Evolutionary conservation across 2,329 filamentous ascomycete genomes (phyloP), one percentile per base, ranked within the genome.

Genomic region (Ceratocystis albifundus): DNA sequence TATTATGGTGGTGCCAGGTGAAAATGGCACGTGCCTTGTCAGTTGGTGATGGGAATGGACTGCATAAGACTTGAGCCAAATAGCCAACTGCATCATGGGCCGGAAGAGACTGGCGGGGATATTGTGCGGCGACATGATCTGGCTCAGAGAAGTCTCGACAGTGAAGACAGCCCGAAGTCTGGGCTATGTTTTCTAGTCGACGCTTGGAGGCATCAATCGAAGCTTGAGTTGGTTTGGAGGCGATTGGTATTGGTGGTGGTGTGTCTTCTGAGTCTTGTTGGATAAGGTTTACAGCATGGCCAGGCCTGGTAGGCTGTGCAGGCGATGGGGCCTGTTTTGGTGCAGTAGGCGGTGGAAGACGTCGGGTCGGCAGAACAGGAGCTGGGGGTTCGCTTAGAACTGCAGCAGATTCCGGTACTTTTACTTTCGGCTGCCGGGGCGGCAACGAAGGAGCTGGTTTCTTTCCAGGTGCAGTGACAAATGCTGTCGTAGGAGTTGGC

Each of bases 21-120:
- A 97, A 97, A 68, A 99, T 89, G 1, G 86, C 90, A 32, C 94
- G 83, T 1, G 94, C 93, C 77, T 96, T 96, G 75, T 97, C 93
- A 0, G 93, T 96, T 1, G 79, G 77, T 0, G 90, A 96, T 0
- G 84, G 76, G 72, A 97, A 96, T 0, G 88, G 88, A 3, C 81
- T 79, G 67, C 90, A 96, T 22, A 97, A 82, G 64, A 88, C 84
- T 74, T 84, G 82, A 0, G 92, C 91, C 28, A 99, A 80, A 77
- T 89, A 89, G 22, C 82, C 84, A 2, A 94, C 78, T 0, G 88
- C 85, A 57, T 84, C 81, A 17, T 78, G 76, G 20, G 79, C 77
- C 3, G 90, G 90, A 20, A 96, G 81, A 0, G 84, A 83, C 57
- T 87, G 76, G 36, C 86, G 80, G 4, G 92, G 90, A 72, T 90